A percentile compares a stretch with the other conserved stretches of the same genome.
Evolutionary conservation across 305 asterid genomes (phyloP).

Genomic region (Andrographis paniculata): DNA sequence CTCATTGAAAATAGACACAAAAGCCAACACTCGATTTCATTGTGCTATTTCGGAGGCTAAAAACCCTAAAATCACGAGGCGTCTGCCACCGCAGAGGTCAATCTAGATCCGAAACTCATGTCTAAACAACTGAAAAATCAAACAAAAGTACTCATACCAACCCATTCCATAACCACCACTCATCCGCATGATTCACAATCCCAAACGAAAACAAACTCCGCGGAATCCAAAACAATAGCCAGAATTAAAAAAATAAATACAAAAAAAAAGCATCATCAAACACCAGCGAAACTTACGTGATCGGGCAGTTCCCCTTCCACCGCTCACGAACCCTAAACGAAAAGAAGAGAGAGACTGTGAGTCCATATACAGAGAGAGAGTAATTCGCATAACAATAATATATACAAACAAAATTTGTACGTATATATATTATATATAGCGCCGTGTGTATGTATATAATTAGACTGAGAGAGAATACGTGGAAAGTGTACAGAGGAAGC

Average conservation of each 20-base stretch:
- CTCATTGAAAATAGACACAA: conserved; percentile 11
- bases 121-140: conserved; percentile 27
- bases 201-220: conserved; percentile 1
- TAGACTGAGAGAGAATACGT: conserved; percentile 20
- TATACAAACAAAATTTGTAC: no score
- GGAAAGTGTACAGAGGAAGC: conserved; percentile 26
- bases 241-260: neutral
- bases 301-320: conserved; percentile 28
- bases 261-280: conserved; percentile 5
- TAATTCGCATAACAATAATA: neutral
- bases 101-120: conserved; percentile 54
- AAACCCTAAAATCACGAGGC: conserved; percentile 28
- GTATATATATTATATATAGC: neutral
- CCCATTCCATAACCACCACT: conserved; percentile 12
- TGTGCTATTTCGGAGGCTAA: conserved; percentile 31
- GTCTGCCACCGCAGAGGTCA: conserved; percentile 31
- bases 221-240: conserved; percentile 8
- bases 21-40: conserved; percentile 22
- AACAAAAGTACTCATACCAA: conserved; percentile 22
- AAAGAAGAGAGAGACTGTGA: conserved; percentile 16
- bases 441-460: conserved; percentile 16
- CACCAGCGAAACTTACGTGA: conserved; percentile 26
- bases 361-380: conserved; percentile 19
- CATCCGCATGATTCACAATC: conserved; percentile 18
- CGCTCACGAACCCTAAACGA: conserved; percentile 27